Percentiles rank a stretch among this genome's conserved stretches.
These are phyloP conservation scores for Trichophyton benhamiae DNA, from an alignment of 2,329 filamentous ascomycete genomes.

Conservation along the genomic window DNA sequence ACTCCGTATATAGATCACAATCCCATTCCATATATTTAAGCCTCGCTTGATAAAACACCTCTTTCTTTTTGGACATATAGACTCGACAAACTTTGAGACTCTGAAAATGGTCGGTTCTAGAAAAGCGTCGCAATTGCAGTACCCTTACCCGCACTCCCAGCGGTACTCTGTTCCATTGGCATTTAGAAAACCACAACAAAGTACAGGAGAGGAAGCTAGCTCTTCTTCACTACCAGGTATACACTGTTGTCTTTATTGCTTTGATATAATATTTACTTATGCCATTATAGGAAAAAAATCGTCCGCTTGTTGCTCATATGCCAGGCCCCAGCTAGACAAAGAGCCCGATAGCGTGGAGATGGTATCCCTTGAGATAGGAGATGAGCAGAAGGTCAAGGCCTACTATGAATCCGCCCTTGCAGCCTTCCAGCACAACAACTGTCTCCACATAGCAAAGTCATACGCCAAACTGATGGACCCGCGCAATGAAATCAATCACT, in stretches of 20 bases:
- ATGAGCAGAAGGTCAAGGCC: slow-evolving; percentile 30
- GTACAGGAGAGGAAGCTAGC: neutral
- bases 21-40: no score
- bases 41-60: neutral
- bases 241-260: neutral
- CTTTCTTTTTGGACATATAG: neutral
- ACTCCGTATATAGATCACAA: no score
- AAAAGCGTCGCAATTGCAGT: neutral
- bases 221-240: neutral
- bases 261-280: neutral
- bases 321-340: neutral
- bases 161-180: neutral
- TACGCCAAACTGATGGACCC: slow-evolving; percentile 38
- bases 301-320: neutral
- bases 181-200: neutral
- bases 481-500: slow-evolving; percentile 36
- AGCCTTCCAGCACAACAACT: slow-evolving; percentile 34
- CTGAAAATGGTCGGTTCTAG: neutral
- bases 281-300: neutral
- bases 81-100: neutral
- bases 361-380: slow-evolving; percentile 25
- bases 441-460: slow-evolving; percentile 32
- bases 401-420: slow-evolving; percentile 33
- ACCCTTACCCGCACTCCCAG: neutral
- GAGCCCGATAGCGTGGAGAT: slow-evolving; percentile 4